Evolutionary conservation across 331 rosid species (phyloP).

Genomic region (Rhamnella rubrinervis): DNA sequence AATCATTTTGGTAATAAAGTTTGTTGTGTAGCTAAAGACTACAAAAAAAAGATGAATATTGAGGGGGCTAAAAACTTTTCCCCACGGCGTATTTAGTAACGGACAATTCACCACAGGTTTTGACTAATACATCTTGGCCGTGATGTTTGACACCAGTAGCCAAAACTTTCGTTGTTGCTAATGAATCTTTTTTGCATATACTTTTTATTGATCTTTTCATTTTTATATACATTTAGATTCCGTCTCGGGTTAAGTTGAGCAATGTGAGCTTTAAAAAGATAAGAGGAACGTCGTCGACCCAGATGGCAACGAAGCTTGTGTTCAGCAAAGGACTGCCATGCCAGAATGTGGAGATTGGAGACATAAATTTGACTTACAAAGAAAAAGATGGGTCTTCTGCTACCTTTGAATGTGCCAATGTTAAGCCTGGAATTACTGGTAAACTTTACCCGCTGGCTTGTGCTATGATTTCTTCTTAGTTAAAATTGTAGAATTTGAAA

Average conservation of each 20-base stretch:
- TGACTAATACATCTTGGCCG: too few relatives aligned
- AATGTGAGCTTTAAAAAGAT: conserved; percentile 40
- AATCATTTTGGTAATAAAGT: too few relatives aligned
- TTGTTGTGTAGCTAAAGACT: too few relatives aligned
- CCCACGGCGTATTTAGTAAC: too few relatives aligned
- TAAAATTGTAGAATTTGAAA: too few relatives aligned
- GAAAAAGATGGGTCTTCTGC: conserved; percentile 21
- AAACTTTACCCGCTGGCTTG: conserved; percentile 31
- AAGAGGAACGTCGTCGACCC: conserved; percentile 35
- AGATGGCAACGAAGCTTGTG: conserved; percentile 31
- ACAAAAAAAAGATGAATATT: too few relatives aligned
- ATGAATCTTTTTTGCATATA: too few relatives aligned
- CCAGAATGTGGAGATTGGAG: conserved; percentile 18
- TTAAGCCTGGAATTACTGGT: conserved; percentile 36
- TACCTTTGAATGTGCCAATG: conserved; percentile 38
- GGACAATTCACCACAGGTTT: too few relatives aligned
- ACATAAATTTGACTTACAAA: conserved; percentile 33
- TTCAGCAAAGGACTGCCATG: conserved; percentile 46
- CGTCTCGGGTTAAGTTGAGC: conserved; percentile 45
- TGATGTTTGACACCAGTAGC: too few relatives aligned
- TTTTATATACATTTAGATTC: conserved; percentile 10
- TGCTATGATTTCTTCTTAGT: neutral
- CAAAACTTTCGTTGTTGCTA: too few relatives aligned
- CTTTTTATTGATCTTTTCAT: neutral
- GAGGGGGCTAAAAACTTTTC: too few relatives aligned